Evolutionary conservation across 306 rosid genomes (phyloP), one percentile per base, ranked within the genome.

Genomic region (Malus orientalis): DNA sequence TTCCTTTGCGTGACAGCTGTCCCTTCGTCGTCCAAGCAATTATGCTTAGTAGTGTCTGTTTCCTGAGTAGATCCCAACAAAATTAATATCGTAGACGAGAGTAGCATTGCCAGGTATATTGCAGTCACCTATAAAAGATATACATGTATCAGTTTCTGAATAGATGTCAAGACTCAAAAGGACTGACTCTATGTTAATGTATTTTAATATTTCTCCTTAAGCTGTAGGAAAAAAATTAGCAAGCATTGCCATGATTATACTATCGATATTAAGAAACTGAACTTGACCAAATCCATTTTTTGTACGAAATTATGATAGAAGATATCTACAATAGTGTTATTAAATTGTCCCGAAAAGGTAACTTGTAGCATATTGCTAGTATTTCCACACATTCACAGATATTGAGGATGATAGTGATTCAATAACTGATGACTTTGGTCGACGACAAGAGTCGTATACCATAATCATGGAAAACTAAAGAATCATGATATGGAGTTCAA

Each of bases 41-140:
- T 36, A 6, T 36, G 40, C 40, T 36, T 36, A 2, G 40, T 36
- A 36, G 9, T 36, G 84, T 76, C 84, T 77, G 79, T 95, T 95
- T 73, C 98, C 97, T 7, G 91, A 85, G 91, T 95, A 95, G 81
- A 90, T 40, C 58, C 89, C 91, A 11, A 90, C 75, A 70, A 95
- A 88, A 1, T 88, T 87, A 80, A 95, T 87, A 79, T 92, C 98
- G 73, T 95, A 95, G 49, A 90, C 82, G 78, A 95, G 97, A 79
- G 96, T 89, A 55, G 99, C 96, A 80, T 95, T 92, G 70, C 86
- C 97, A 11, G 97, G 98, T 83, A 92, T 85, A 73, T 92, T 92
- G 88, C 98, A 95, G 85, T 95, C 99, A 82, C 99, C 99, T 95
- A 79, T 53, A 77, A 49, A 80, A 61, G 7, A 78, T 14, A 69